A percentile compares a stretch with the other conserved stretches of the same genome.
Evolutionary conservation across 2,329 filamentous ascomycete species (phyloP).

Genomic region (Botrytis tulipae): DNA sequence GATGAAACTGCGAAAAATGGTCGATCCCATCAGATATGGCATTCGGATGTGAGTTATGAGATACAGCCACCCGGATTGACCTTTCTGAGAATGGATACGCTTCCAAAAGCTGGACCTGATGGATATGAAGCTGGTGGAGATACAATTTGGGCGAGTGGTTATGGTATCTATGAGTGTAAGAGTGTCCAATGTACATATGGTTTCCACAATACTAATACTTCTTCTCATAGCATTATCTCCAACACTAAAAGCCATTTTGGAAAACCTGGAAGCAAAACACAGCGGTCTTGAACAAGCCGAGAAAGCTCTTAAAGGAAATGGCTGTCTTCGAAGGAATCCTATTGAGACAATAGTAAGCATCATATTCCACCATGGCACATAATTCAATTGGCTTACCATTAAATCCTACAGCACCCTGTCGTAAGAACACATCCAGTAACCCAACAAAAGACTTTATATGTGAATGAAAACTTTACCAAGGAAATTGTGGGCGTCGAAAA

Average conservation of each 20-base stretch:
- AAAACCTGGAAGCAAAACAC: constrained; percentile 15
- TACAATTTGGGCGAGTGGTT: constrained; percentile 56
- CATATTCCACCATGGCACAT: neutral
- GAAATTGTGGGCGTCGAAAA: constrained; percentile 35
- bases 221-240: constrained; percentile 4
- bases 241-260: constrained; percentile 12
- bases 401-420: constrained; percentile 31
- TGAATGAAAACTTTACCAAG: constrained; percentile 29
- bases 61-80: constrained; percentile 51
- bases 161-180: constrained; percentile 48
- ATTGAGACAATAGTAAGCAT: constrained; percentile 30
- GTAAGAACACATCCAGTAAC: constrained; percentile 38
- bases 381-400: constrained; percentile 3
- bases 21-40: constrained; percentile 25
- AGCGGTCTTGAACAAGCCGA: constrained; percentile 10
- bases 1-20: constrained; percentile 18
- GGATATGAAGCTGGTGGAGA: constrained; percentile 47
- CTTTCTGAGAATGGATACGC: constrained; percentile 49
- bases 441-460: constrained; percentile 32
- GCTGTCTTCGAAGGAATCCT: constrained; percentile 32
- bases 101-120: constrained; percentile 59
- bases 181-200: constrained; percentile 46
- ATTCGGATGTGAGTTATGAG: constrained; percentile 48
- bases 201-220: constrained; percentile 45
- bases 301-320: constrained; percentile 6